Conservation (phyloP, 164 flowering plant species). For the Protea cynaroides region DNA sequence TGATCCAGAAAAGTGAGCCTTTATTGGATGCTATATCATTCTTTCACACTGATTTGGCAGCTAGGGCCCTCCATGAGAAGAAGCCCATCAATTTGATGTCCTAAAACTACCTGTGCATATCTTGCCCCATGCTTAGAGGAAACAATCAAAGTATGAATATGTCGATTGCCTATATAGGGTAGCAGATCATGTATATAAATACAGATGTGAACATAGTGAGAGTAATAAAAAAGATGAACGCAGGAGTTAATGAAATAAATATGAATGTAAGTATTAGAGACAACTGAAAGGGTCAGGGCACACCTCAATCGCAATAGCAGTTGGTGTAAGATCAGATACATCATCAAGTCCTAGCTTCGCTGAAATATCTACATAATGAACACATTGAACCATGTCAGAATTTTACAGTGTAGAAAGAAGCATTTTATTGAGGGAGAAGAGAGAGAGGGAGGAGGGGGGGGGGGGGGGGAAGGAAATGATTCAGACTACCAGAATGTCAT, state of each 20-base stretch:
- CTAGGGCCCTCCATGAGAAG: no score
- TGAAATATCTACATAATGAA: conserved; percentile 56
- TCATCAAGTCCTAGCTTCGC: conserved; percentile 51
- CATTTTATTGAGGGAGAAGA: no score
- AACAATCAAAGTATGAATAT: no score
- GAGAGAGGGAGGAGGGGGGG: no score
- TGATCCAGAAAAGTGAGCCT: neutral
- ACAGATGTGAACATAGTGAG: no score
- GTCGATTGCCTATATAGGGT: no score
- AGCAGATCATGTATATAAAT: no score
- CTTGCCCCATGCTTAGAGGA: neutral
- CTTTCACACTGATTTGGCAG: neutral
- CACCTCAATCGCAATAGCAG: conserved; percentile 66
- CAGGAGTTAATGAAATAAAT: no score
- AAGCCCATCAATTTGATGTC: neutral
- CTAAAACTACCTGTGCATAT: neutral
- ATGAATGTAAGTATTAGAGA: neutral
- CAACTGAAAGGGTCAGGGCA: neutral
- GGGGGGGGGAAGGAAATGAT: neutral
- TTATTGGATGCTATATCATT: neutral
- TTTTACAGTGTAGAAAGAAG: no score
- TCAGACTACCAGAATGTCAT: neutral
- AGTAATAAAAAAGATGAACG: no score
- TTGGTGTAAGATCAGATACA: conserved; percentile 60
- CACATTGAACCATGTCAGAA: neutral